phyloP scores from a whole-genome alignment of 2,329 filamentous ascomycete species.

The Sclerotinia glacialis region DNA sequence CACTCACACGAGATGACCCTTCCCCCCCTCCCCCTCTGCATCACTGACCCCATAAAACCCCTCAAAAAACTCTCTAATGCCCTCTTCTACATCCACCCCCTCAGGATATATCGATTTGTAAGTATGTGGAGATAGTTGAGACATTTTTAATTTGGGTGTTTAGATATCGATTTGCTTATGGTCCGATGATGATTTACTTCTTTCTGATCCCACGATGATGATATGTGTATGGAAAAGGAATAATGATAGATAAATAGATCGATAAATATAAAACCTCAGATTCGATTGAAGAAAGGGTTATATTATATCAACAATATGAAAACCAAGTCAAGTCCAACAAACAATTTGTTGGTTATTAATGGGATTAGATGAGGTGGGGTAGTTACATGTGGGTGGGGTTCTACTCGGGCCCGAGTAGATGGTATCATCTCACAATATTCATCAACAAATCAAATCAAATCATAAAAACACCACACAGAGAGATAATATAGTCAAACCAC shows the following conservation, averaged over 20 bases:
- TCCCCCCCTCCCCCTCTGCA: constrained; percentile 42
- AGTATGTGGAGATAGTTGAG: neutral
- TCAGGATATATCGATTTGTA: neutral
- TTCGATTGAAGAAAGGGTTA: neutral
- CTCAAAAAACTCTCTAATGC: constrained; percentile 67
- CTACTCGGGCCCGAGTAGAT: neutral
- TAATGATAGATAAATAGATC: neutral
- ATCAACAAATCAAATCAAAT: neutral
- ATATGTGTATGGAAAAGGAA: no score
- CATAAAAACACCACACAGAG: neutral
- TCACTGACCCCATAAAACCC: constrained; percentile 60
- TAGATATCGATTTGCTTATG: no score
- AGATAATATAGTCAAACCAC: neutral
- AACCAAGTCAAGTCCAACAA: neutral
- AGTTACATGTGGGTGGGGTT: neutral
- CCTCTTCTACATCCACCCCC: constrained; percentile 46
- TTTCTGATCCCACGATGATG: no score
- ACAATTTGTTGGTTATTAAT: no score
- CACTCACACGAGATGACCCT: constrained; percentile 49
- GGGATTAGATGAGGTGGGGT: neutral
- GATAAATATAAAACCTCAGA: neutral
- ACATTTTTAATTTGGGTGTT: neutral
- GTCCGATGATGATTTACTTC: no score
- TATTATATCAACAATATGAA: no score
- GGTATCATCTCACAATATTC: neutral